A percentile compares a stretch with the other conserved stretches of the same genome.
Evolutionary conservation across 2,329 filamentous ascomycete species (phyloP).

Genomic region (Cercospora sp.): DNA sequence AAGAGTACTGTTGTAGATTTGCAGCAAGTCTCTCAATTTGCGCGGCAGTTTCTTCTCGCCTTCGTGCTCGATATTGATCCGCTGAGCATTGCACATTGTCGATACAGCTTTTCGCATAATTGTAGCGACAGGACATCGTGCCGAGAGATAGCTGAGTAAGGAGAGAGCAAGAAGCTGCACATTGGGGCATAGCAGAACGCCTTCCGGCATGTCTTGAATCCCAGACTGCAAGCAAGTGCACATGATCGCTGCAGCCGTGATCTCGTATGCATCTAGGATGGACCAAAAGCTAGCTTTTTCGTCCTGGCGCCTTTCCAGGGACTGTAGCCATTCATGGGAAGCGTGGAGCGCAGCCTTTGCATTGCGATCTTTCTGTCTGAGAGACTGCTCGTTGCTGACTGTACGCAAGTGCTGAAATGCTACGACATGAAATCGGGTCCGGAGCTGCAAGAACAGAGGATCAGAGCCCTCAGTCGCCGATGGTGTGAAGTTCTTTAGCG

Average conservation of each 20-base stretch:
- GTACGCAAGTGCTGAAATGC: neutral
- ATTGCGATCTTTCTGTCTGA: neutral
- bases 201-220: neutral
- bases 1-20: neutral
- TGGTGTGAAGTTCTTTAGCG: neutral
- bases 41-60: neutral
- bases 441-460: neutral
- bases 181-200: neutral
- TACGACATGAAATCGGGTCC: neutral
- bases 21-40: neutral
- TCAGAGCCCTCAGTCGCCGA: neutral
- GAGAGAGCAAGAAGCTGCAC: slow-evolving; percentile 5
- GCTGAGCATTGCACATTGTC: neutral
- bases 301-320: neutral
- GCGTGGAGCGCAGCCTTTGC: neutral
- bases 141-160: slow-evolving; percentile 8
- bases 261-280: slow-evolving; percentile 1
- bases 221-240: neutral
- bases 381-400: neutral
- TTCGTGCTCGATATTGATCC: neutral
- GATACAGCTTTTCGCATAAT: slow-evolving; percentile 1
- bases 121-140: neutral
- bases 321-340: slow-evolving; percentile 4
- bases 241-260: neutral
- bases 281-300: neutral